A percentile compares a stretch with the other conserved stretches of the same genome.
Evolutionary conservation across 305 asterid species (phyloP).

Genomic region (Vinca major): DNA sequence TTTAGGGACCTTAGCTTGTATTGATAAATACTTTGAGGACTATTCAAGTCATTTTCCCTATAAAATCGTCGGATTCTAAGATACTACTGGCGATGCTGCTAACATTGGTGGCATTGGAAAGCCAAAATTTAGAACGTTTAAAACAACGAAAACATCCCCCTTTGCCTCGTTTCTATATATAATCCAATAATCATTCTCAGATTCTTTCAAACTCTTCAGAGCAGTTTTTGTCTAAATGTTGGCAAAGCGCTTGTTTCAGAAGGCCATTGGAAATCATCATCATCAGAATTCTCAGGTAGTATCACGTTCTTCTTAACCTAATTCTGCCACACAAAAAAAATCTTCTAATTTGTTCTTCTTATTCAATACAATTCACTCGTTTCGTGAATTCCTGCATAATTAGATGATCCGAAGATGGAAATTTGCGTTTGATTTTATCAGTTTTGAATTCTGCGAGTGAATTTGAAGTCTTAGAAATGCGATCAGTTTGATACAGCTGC

Average conservation of each 20-base stretch:
- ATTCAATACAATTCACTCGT: neutral
- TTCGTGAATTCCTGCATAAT: neutral
- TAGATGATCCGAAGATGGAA: neutral
- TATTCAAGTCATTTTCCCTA: too few species aligned
- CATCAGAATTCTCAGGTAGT: slow-evolving; percentile 8
- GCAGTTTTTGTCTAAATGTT: slow-evolving; percentile 9
- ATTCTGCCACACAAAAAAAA: neutral
- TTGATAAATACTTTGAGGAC: too few species aligned
- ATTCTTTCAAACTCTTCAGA: neutral
- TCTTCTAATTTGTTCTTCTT: neutral
- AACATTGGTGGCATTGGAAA: too few species aligned
- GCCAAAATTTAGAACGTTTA: neutral
- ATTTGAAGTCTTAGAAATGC: neutral
- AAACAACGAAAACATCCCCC: neutral
- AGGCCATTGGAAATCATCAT: slow-evolving; percentile 14
- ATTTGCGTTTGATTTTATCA: neutral
- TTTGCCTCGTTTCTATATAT: neutral
- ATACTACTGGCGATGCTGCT: too few species aligned
- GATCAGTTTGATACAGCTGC: neutral
- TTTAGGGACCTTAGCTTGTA: too few species aligned
- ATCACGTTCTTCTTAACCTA: neutral
- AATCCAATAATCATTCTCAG: too few species aligned
- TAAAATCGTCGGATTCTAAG: too few species aligned
- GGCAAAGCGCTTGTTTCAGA: slow-evolving; percentile 21
- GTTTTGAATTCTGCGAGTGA: neutral